Conservation (phyloP, 2,329 filamentous ascomycete species). For the Herpotrichia juniperi region DNA sequence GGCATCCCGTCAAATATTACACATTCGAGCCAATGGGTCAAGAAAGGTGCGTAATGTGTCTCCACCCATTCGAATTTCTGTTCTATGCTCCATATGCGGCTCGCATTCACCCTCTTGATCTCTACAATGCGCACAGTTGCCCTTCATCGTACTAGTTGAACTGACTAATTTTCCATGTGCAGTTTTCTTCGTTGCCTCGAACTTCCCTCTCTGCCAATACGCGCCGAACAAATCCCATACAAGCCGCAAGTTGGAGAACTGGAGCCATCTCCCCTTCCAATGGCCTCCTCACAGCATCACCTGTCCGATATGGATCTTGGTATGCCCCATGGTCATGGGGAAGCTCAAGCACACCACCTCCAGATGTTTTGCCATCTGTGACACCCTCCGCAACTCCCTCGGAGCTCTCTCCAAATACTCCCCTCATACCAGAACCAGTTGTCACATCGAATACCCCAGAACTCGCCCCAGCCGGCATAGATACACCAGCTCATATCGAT, state of each 20-base stretch:
- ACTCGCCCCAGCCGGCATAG: slow-evolving; percentile 43
- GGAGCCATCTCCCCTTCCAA: slow-evolving; percentile 22
- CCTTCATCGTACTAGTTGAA: background rate
- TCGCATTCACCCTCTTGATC: background rate
- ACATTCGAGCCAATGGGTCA: slow-evolving; percentile 27
- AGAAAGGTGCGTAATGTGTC: slow-evolving; percentile 38
- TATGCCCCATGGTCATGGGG: slow-evolving; percentile 45
- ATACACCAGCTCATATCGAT: slow-evolving; percentile 33
- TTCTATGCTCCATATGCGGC: background rate
- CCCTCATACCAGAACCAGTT: slow-evolving; percentile 7
- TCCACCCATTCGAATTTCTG: background rate
- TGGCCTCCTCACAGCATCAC: slow-evolving; percentile 27
- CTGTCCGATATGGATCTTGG: slow-evolving; percentile 40
- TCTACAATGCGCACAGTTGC: background rate
- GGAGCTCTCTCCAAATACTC: background rate
- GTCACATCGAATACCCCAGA: slow-evolving; percentile 41
- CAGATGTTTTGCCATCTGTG: background rate
- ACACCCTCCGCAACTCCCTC: background rate
- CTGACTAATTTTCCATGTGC: slow-evolving; percentile 11
- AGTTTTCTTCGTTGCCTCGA: slow-evolving; percentile 43
- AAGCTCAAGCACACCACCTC: slow-evolving; percentile 25
- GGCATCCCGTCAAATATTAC: slow-evolving; percentile 27
- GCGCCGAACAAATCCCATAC: slow-evolving; percentile 33
- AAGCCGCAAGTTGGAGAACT: slow-evolving; percentile 31
- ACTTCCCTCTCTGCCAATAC: slow-evolving; percentile 23